phyloP scores from a whole-genome alignment of 257 asterid species.

The Thymus mandschuricus region DNA sequence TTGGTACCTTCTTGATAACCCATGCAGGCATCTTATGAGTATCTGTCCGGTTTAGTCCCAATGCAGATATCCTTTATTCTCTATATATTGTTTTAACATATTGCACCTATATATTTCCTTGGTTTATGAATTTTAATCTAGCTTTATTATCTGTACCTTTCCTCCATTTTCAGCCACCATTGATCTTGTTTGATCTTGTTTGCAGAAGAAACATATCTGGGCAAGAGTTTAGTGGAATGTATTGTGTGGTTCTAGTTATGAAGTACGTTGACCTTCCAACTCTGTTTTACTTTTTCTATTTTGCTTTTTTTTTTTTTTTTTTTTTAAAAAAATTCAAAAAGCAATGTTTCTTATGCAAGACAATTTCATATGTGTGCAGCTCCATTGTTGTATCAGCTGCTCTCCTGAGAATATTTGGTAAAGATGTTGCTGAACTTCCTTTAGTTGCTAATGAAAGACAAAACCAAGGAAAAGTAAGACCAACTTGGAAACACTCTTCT shows the following conservation, averaged over 20 bases:
- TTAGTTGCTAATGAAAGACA: constrained; percentile 88
- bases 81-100: too few relatives aligned
- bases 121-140: background rate
- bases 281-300: background rate
- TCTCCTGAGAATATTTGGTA: constrained; percentile 88
- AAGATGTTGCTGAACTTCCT: constrained; percentile 96
- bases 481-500: too few relatives aligned
- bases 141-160: constrained; percentile 5
- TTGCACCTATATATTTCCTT: constrained; percentile 7
- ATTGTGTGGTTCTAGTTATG: constrained; percentile 79
- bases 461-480: constrained; percentile 96
- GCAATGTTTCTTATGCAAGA: constrained; percentile 6
- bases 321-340: too few relatives aligned
- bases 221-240: constrained; percentile 99
- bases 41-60: background rate
- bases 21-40: background rate
- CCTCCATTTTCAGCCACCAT: constrained; percentile 16
- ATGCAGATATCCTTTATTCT: background rate
- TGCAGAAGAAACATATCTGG: constrained; percentile 98
- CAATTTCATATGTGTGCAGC: constrained; percentile 43
- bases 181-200: constrained; percentile 17
- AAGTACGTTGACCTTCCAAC: constrained; percentile 58
- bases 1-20: background rate
- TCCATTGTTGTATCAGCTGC: constrained; percentile 94
- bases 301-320: too few relatives aligned